Conservation (phyloP, 2,329 filamentous ascomycete genomes). For the Pseudogymnoascus sp. region DNA sequence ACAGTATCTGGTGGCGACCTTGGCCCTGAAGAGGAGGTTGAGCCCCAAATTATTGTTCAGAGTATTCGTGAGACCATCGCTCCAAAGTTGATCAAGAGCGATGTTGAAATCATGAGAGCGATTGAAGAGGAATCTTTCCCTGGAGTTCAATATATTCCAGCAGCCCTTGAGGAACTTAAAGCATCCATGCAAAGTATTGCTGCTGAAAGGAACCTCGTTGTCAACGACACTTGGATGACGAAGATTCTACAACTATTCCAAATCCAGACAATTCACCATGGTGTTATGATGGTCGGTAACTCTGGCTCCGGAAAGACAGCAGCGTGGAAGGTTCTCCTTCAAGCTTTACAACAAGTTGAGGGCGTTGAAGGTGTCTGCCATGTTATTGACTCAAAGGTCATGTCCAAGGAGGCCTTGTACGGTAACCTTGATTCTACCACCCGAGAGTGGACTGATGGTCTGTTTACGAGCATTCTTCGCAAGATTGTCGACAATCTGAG, state of each 20-base stretch:
- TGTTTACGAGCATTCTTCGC: conserved; percentile 94
- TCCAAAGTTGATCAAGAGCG: conserved; percentile 86
- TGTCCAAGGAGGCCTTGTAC: conserved; percentile 98
- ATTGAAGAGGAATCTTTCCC: conserved; percentile 88
- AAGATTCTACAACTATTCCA: conserved; percentile 96
- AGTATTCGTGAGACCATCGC: conserved; percentile 98
- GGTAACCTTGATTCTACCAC: conserved; percentile 94
- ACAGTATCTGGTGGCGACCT: conserved; percentile 48
- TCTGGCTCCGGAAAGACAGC: conserved; percentile 97
- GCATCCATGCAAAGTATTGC: conserved; percentile 77
- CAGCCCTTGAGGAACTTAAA: conserved; percentile 72
- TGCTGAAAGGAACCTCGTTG: conserved; percentile 75
- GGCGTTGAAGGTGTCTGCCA: conserved; percentile 90
- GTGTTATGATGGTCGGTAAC: conserved; percentile 99
- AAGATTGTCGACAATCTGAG: conserved; percentile 99
- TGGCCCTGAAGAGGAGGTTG: conserved; percentile 65
- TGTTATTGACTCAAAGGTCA: conserved; percentile 98
- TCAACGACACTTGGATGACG: conserved; percentile 93
- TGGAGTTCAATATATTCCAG: conserved; percentile 85
- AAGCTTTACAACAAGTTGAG: conserved; percentile 86
- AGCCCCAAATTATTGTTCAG: conserved; percentile 97
- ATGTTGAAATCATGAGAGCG: conserved; percentile 78
- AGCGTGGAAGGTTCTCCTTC: conserved; percentile 86
- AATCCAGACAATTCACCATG: conserved; percentile 95
- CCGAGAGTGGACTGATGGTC: conserved; percentile 95